Evolutionary conservation across 441 rosid genomes (phyloP).

Genomic region (Brassica hybrid): DNA sequence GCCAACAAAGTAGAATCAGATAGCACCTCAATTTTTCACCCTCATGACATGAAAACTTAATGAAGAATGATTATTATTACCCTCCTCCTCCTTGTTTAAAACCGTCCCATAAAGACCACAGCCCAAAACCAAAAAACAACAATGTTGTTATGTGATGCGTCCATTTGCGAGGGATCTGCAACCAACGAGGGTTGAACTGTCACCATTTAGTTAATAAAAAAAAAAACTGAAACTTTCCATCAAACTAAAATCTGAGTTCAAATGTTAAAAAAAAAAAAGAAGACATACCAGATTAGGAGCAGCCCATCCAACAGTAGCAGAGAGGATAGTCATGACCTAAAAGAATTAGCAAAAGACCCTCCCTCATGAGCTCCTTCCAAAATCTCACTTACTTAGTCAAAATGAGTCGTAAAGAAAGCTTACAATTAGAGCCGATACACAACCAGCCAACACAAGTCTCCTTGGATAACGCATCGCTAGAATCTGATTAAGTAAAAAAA

Average conservation of each 20-base stretch:
- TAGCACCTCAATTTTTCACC: background rate
- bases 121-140: constrained; percentile 89
- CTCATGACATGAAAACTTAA: background rate
- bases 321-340: constrained; percentile 95
- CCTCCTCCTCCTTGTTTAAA: constrained; percentile 69
- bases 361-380: constrained; percentile 6
- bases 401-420: constrained; percentile 40
- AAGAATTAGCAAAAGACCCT: constrained; percentile 17
- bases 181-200: background rate
- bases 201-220: background rate
- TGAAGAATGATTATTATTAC: constrained; percentile 8
- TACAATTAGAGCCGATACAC: constrained; percentile 77
- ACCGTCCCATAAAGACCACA: constrained; percentile 96
- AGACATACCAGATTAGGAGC: constrained; percentile 88
- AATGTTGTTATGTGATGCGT: constrained; percentile 90
- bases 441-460: constrained; percentile 91
- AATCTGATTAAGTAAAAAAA: constrained; percentile 49
- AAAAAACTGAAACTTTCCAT: background rate
- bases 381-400: background rate
- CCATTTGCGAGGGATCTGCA: constrained; percentile 94
- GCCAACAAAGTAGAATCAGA: constrained; percentile 32
- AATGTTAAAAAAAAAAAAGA: background rate
- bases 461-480: constrained; percentile 97
- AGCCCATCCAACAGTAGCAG: constrained; percentile 93
- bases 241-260: background rate